Base-by-base conservation (phyloP, 1,139 yeast genomes). In the Yamadazyma sp. region DNA sequence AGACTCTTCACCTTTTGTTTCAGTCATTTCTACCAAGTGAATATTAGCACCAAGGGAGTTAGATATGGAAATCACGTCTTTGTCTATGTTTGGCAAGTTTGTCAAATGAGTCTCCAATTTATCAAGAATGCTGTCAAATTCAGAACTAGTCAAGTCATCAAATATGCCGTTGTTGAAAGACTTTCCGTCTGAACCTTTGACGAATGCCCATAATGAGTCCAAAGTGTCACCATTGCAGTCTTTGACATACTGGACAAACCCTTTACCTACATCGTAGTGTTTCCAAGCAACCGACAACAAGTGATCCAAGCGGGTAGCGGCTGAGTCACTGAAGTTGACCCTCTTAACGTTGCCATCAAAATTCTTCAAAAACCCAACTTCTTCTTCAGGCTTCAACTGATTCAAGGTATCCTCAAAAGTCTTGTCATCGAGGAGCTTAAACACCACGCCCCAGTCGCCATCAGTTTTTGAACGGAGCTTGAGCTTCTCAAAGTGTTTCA, bases 21-120 rank as follows among this genome's bases (percentile, higher is more conserved):
- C 29, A 2, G 39, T 39, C 1, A 50, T 50, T 2, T 48, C 35
- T 10, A 73, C 47, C 22, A 77, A 50, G 43, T 64, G 68, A 1
- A 70, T 56, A 37, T 67, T 70, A 18, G 64, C 61, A 14, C 62
- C 71, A 35, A 79, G 50, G 2, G 79, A 68, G 46, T 75, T 77
- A 0, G 79, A 71, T 20, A 77, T 54, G 0, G 81, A 55, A 20
- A 77, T 47, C 10, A 54, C 39, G 27, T 44, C 45, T 23, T 43
- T 44, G 29, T 49, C 39, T 2, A 45, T 34, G 12, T 39, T 28
- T 3, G 44, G 43, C n/a, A 50, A 51, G 0, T 22, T 12, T 2
- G 24, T 35, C 10, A 57, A 37, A 5, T 44, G 38, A 1, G 37
- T 31, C 2, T 48, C 45, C 17, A 59, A 39, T 5, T 40, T 35